Conservation (phyloP, 148 eudicot species). For the Rhododendron kiyosumense region DNA sequence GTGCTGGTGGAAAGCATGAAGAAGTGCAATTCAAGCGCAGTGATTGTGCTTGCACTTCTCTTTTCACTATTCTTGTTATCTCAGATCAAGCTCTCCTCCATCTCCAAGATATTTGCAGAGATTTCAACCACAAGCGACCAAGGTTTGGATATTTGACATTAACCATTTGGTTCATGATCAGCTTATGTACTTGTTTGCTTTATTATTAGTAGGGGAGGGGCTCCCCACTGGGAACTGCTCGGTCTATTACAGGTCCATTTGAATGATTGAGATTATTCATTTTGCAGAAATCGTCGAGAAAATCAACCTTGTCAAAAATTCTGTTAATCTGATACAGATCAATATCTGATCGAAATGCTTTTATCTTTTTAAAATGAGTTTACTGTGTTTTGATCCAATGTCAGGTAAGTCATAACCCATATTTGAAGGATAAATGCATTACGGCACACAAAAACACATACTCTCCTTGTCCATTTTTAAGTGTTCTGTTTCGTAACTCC, state of each 20-base stretch:
- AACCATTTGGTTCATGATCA: background rate
- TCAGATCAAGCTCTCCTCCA: slow-evolving; percentile 19
- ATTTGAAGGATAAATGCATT: no score
- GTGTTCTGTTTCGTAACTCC: no score
- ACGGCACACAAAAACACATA: no score
- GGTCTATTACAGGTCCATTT: background rate
- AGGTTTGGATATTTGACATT: background rate
- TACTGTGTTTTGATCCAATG: background rate
- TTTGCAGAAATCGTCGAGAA: background rate
- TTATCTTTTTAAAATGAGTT: background rate
- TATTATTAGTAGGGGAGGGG: background rate
- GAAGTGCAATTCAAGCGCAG: slow-evolving; percentile 9
- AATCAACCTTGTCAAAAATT: background rate
- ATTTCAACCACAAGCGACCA: slow-evolving; percentile 6
- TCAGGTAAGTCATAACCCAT: background rate
- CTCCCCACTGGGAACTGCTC: background rate
- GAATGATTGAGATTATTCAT: background rate
- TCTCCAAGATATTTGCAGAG: background rate
- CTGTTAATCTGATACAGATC: background rate
- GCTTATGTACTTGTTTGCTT: background rate
- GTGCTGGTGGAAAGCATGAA: background rate
- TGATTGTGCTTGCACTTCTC: background rate
- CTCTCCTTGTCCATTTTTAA: no score
- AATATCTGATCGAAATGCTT: background rate
- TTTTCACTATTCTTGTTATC: slow-evolving; percentile 5